Base-by-base conservation (phyloP, 306 rosid species). In the Quillaja saponaria region DNA sequence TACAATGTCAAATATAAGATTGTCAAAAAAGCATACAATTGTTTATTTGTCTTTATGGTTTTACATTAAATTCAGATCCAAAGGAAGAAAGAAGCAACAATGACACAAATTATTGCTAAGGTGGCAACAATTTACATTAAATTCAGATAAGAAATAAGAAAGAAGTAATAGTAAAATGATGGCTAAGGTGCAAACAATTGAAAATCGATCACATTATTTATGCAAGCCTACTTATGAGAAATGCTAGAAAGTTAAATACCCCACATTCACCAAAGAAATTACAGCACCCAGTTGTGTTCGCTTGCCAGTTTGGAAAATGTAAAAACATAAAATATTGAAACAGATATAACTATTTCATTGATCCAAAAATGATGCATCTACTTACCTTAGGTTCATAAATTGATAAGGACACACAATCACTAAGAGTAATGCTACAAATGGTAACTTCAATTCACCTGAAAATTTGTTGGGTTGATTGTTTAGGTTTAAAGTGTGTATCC, bases 231-330 rank as follows among this genome's bases (percentile, higher is more conserved):
- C 56, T 62, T 94, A 74, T 46, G 96, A 79, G 87, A 92, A 89
- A 85, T 92, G 99, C 76, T 86, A 95, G 83, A 76, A 92, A 63
- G 94, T 95, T 80, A 92, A 47, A 81, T 89, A 89, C 49, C 76
- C 96, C 10, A 81, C 83, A 69, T 89, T 85, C 56, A 71, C 45
- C 70, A 87, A 45, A 41, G 96, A 78, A 76, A 89, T 19, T 20
- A 83, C 69, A 20, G 83, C 85, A 64, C 96, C 95, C 76, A 81
- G 86, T 80, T 74, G 86, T 63, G 84, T 88, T 71, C 84, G 83
- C 82, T 96, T 92, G 81, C 56, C 62, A 74, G 46, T 53, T 57
- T 55, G 44, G 61, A 62, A 58, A 45, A 70, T 11, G 35, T 39
- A 13, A 47, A 73, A 76, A 44, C 52, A 49, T 49, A 56, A 51